Base-by-base conservation (phyloP, 345 rosid genomes). In the Aegle marmelos region DNA sequence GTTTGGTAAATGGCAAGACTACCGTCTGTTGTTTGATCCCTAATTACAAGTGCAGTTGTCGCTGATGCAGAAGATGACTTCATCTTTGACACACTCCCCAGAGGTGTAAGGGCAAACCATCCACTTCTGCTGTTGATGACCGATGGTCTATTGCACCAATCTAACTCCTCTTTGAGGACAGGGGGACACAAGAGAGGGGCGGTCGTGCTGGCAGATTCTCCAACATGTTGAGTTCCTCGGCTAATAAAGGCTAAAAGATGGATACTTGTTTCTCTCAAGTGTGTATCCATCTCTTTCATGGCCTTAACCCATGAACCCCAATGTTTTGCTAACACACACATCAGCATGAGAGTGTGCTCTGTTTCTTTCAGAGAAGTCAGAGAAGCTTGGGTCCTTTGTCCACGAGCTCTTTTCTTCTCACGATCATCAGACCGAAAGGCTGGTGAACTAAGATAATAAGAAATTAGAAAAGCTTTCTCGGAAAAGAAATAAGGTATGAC, bases 161-260 rank as follows among this genome's bases (percentile, higher is more conserved):
- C 91, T 65, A 87, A 79, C 83, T 95, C 98, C 62, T 89, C 92
- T 84, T 92, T 88, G 61, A 76, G 77, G 14, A 78, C 70, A 45
- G 98, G 97, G 80, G 94, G 85, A 73, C 93, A 92, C 54, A 87
- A 56, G 60, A 92, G 85, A 69, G 88, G 91, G 21, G 80, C 84
- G 73, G 76, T 76, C 82, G 82, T 81, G 76, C 86, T 73, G 41
- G 86, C 75, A 76, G 89, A 85, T 85, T 89, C 98, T 77, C 90
- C 89, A 13, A 83, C 68, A 56, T 88, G 87, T 78, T 88, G 93
- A 76, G 81, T 82, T 65, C 98, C 98, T 72, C 88, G 83, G 87
- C 97, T 95, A 75, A 93, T 84, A 82, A 91, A 93, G 80, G 98
- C 97, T 80, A 95, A 79, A 7, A 93, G 87, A 84, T 93, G 99